Base-by-base conservation (phyloP, 805 yeast species). In the Ogataea nonfermentans region DNA sequence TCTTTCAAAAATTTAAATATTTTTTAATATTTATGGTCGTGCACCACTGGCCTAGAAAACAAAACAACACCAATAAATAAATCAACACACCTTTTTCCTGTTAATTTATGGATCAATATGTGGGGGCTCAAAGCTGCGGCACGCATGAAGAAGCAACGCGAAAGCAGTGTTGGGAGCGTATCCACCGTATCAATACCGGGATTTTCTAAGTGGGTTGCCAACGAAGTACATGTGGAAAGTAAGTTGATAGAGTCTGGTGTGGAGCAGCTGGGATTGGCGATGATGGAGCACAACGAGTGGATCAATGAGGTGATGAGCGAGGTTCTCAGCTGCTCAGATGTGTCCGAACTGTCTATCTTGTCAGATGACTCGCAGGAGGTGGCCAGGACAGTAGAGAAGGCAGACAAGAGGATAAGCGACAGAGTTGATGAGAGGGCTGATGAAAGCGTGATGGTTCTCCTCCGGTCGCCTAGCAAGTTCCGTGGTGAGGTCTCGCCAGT, bases 181-280 rank as follows among this genome's bases (percentile, higher is more conserved):
- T 37, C 48, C 6, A 41, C 51, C 8, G 40, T 25, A 4, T 29
- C 43, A 10, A 41, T 61, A 6, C 65, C 65, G 1, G 65, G 65
- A 5, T 59, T 59, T 32, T 51, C 64, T 4, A 59, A 59, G 41
- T 61, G 65, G 65, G 51, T 60, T 32, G 61, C 61, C 8, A 52
- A 54, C 24, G 65, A 60, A 40, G 53, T 56, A 7, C 45, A 48
- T 22, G 43, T 52, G 12, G 58, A 56, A 23, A 55, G 51, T 19
- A 52, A 52, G 30, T 19, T 58, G 28, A 47, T 58, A 11, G 55
- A 53, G 23, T 41, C 51, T 3, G 39, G 55, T 12, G 33, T 57
- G 13, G 57, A 57, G 22, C 51, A 47, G 24, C 34, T 59, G 9
- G 49, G 59, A 6, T 24, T 53, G 32, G 46, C 47, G 9, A 47